Conservation (phyloP, 768 basidiomycete species). For the Asterophora parasitica region DNA sequence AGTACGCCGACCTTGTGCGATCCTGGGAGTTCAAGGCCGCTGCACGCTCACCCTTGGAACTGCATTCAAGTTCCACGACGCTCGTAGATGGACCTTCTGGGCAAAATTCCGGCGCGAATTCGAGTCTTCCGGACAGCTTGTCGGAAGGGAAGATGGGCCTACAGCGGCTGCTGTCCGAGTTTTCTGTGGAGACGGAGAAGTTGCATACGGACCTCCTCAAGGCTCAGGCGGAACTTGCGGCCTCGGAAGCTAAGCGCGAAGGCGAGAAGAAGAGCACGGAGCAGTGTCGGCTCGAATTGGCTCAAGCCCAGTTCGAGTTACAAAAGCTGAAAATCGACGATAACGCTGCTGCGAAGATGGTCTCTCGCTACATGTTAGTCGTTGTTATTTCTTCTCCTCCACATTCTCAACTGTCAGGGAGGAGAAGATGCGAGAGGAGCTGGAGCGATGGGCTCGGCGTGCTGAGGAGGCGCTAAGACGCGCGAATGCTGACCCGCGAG, state of each 20-base stretch:
- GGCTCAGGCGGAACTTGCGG: conserved; percentile 40
- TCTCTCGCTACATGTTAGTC: conserved; percentile 78
- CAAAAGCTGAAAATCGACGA: conserved; percentile 60
- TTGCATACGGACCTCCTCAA: conserved; percentile 39
- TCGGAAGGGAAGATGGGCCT: conserved; percentile 45
- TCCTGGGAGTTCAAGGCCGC: conserved; percentile 46
- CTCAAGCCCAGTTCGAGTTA: conserved; percentile 43
- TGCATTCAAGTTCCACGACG: not conserved
- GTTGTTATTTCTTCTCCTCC: conserved; percentile 1
- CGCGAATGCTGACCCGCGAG: conserved; percentile 16
- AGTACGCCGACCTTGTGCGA: conserved; percentile 75
- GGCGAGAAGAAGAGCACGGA: conserved; percentile 41
- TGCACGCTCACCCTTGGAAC: conserved; percentile 5
- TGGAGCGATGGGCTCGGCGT: conserved; percentile 53
- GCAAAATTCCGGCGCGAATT: conserved; percentile 2
- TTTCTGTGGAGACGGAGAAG: conserved; percentile 41
- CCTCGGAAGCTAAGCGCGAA: conserved; percentile 36
- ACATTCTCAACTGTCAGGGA: no score
- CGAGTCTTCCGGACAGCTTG: conserved; percentile 29
- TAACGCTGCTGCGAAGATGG: conserved; percentile 75
- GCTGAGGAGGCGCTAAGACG: conserved; percentile 38
- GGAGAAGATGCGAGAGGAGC: conserved; percentile 48
- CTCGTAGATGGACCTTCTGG: not conserved
- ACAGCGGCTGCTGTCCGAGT: conserved; percentile 44
- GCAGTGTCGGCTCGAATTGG: conserved; percentile 41